A percentile compares a stretch with the other conserved stretches of the same genome.
phyloP scores from a whole-genome alignment of 768 basidiomycete species.

The Candolleomyces aberdarensis region DNA sequence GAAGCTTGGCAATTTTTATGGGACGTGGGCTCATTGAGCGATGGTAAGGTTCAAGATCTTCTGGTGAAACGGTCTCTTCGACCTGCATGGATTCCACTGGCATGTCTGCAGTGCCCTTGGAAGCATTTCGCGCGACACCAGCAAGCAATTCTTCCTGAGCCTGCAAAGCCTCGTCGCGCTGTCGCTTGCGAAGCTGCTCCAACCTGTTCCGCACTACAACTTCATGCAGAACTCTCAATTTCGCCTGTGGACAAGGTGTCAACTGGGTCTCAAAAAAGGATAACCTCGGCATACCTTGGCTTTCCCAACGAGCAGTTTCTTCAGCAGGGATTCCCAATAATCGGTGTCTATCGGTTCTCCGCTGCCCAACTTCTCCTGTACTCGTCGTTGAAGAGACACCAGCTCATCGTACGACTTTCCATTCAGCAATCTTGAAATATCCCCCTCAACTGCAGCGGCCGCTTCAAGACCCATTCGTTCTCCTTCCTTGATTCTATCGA shows the following conservation, averaged over 20 bases:
- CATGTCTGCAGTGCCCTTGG: constrained; percentile 35
- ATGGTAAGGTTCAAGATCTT: constrained; percentile 77
- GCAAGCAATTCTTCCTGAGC: constrained; percentile 89
- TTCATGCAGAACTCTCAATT: constrained; percentile 89
- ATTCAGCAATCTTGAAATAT: constrained; percentile 75
- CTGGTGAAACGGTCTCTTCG: constrained; percentile 39
- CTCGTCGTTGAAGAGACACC: constrained; percentile 73
- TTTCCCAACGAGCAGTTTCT: constrained; percentile 94
- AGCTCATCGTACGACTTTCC: constrained; percentile 89
- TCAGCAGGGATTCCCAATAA: constrained; percentile 93
- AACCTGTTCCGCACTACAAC: constrained; percentile 94
- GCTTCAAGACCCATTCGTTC: constrained; percentile 65
- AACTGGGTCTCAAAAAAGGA: constrained; percentile 1
- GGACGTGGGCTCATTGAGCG: constrained; percentile 84
- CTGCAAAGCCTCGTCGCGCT: constrained; percentile 92
- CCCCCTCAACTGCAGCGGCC: constrained; percentile 78
- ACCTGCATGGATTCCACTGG: constrained; percentile 26
- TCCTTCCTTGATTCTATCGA: constrained; percentile 70
- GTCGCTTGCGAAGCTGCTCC: constrained; percentile 92
- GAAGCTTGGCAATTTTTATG: constrained; percentile 66
- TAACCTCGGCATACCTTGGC: constrained; percentile 64
- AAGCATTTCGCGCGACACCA: constrained; percentile 65
- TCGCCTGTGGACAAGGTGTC: constrained; percentile 53
- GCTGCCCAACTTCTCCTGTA: constrained; percentile 84
- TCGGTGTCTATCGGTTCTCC: constrained; percentile 96